phyloP scores from a whole-genome alignment of 306 rosid species.

The Gillenia trifoliata region DNA sequence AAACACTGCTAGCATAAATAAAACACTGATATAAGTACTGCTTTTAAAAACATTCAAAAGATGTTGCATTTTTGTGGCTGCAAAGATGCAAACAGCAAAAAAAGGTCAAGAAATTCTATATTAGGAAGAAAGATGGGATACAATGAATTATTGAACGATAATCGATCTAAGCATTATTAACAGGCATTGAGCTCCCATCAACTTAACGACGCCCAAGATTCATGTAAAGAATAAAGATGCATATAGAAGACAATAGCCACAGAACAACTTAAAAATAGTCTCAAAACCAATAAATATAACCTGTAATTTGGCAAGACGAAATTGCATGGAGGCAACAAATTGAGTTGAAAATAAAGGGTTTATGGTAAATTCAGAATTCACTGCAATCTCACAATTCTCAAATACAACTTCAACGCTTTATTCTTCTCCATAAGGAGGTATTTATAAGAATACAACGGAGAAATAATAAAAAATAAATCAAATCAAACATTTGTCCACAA shows the following conservation, averaged over 20 bases:
- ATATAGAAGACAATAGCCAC: not conserved
- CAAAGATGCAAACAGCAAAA: not conserved
- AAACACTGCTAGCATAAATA: not conserved
- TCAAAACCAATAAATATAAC: conserved; percentile 34
- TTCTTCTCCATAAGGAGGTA: no score
- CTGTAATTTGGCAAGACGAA: conserved; percentile 88
- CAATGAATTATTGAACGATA: not conserved
- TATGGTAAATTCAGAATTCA: no score
- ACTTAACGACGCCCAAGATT: not conserved
- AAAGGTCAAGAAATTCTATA: not conserved
- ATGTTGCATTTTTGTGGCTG: not conserved
- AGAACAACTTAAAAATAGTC: not conserved
- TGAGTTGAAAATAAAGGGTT: no score
- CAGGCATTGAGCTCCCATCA: not conserved
- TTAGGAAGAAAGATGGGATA: not conserved
- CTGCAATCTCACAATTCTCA: no score
- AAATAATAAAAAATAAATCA: no score
- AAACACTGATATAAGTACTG: not conserved
- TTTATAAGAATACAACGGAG: no score
- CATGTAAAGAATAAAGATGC: not conserved
- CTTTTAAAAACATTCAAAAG: not conserved
- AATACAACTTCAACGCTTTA: no score
- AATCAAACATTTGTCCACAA: no score
- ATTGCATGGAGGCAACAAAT: conserved; percentile 88
- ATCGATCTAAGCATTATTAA: not conserved